A percentile compares a stretch with the other conserved stretches of the same genome.
Evolutionary conservation across 2,329 filamentous ascomycete species (phyloP).

Genomic region (Colletotrichum sp.): DNA sequence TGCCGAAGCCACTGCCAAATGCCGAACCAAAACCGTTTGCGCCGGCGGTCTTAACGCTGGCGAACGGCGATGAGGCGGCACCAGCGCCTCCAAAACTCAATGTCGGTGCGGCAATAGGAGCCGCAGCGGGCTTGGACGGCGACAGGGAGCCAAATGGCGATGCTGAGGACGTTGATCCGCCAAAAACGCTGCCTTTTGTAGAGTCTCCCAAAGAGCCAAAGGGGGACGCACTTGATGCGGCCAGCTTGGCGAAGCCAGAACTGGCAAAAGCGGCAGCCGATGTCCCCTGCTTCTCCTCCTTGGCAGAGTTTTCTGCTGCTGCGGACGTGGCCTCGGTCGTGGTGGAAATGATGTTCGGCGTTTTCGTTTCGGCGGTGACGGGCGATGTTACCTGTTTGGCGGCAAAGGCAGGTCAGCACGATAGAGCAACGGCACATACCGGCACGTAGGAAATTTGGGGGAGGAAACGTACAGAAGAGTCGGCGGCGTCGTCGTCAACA

Average conservation of each 20-base stretch:
- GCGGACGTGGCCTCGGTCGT: conserved; percentile 30
- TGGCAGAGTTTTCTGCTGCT: neutral
- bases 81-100: conserved; percentile 52
- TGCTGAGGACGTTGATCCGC: conserved; percentile 21
- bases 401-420: neutral
- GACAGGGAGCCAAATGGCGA: conserved; percentile 38
- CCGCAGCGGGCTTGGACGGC: conserved; percentile 28
- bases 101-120: conserved; percentile 43
- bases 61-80: conserved; percentile 50
- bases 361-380: neutral
- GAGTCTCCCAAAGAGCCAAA: conserved; percentile 61
- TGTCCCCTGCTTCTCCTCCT: conserved; percentile 37
- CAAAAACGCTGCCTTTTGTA: conserved; percentile 56
- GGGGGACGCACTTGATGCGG: conserved; percentile 64
- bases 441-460: neutral
- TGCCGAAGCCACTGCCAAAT: conserved; percentile 50
- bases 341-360: neutral
- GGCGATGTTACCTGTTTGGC: neutral
- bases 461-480: neutral
- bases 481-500: neutral
- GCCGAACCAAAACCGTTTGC: conserved; percentile 52
- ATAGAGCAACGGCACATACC: neutral
- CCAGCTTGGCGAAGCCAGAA: conserved; percentile 72
- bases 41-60: conserved; percentile 41
- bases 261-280: conserved; percentile 69